Conservation (phyloP, 1,139 yeast genomes). For the Suhomyces panamericanus region DNA sequence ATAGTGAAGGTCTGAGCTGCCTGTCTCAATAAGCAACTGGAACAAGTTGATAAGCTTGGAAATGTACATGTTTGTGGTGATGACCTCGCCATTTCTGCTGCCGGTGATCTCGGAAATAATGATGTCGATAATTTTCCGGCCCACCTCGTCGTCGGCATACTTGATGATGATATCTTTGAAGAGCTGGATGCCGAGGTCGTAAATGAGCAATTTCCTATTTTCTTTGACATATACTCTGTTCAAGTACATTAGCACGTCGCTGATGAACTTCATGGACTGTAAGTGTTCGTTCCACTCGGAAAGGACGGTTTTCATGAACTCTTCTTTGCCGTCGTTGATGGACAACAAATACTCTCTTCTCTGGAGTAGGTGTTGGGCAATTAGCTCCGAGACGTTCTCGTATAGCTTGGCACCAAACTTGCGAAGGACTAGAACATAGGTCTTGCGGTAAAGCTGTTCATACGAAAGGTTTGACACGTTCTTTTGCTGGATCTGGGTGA, state of each 20-base stretch:
- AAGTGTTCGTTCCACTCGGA: conserved; percentile 75
- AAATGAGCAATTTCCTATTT: conserved; percentile 62
- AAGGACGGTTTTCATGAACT: conserved; percentile 49
- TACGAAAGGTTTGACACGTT: conserved; percentile 78
- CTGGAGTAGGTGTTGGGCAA: conserved; percentile 49
- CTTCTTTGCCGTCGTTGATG: conserved; percentile 24
- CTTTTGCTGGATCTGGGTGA: conserved; percentile 70
- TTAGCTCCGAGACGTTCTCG: conserved; percentile 54
- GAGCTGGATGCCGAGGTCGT: conserved; percentile 71
- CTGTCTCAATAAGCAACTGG: conserved; percentile 50
- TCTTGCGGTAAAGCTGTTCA: conserved; percentile 79
- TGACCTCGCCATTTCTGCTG: conserved; percentile 59
- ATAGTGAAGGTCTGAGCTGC: conserved; percentile 30
- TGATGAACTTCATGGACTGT: conserved; percentile 72
- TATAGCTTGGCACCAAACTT: conserved; percentile 73
- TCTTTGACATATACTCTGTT: conserved; percentile 82
- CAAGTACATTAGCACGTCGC: conserved; percentile 87
- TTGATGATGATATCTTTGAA: conserved; percentile 44
- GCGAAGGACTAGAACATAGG: conserved; percentile 75
- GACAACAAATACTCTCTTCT: conserved; percentile 28
- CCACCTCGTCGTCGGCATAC: conserved; percentile 50
- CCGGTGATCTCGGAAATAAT: conserved; percentile 59
- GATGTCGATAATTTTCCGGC: conserved; percentile 47
- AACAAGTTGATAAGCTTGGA: conserved; percentile 70
- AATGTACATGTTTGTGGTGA: conserved; percentile 58